Conservation (phyloP, 257 asterid species). For the Solanum pinnatisectum region DNA sequence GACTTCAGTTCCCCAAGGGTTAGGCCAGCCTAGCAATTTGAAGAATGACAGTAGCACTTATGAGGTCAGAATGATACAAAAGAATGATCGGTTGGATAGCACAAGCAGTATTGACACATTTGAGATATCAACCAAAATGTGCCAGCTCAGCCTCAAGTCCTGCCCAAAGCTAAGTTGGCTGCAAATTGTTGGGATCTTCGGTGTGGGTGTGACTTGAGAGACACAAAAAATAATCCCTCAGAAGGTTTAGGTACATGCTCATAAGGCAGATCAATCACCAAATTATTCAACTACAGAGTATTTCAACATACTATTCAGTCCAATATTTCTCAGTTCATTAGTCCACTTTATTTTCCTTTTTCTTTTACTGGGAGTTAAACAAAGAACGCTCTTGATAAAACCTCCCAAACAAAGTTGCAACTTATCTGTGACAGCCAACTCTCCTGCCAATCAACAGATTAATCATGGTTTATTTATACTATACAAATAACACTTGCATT, state of each 20-base stretch:
- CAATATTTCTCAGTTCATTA: not conserved
- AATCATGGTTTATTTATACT: not conserved
- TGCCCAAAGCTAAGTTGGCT: not conserved
- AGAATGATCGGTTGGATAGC: not conserved
- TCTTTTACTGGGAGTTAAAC: not conserved
- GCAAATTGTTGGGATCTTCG: not conserved
- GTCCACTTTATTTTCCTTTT: not conserved
- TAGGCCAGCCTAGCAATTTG: slow-evolving; percentile 60
- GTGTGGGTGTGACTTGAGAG: not conserved
- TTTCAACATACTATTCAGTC: not conserved
- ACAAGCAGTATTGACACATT: not conserved
- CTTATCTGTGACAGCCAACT: not conserved
- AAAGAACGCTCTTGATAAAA: not conserved
- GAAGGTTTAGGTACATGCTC: not conserved
- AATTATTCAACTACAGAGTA: not conserved
- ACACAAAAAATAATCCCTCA: not conserved
- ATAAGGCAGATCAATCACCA: not conserved
- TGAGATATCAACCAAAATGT: not conserved
- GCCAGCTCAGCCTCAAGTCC: not conserved
- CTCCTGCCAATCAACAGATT: not conserved
- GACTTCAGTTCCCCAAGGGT: slow-evolving; percentile 81
- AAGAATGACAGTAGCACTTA: not conserved
- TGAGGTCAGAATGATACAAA: not conserved
- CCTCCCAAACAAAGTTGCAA: not conserved
- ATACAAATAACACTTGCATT: not conserved